phyloP scores from a whole-genome alignment of 805 yeast genomes.

The Wickerhamiella cacticola region DNA sequence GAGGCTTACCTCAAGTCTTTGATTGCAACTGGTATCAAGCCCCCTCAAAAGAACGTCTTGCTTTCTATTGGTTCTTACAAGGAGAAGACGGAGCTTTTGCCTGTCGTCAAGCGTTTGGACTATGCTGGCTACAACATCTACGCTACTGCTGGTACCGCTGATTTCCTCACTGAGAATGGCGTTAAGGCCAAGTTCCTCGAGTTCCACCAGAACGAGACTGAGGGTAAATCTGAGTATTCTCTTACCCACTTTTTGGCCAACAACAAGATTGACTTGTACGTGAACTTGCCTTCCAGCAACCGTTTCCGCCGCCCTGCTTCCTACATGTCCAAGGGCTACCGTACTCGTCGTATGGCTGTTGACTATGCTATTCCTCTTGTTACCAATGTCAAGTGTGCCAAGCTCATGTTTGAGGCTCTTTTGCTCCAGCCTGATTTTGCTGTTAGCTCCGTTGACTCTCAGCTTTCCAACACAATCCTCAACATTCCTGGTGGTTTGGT shows the following conservation, averaged over 20 bases:
- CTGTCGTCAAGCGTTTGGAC: constrained; percentile 67
- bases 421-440: constrained; percentile 48
- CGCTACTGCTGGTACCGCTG: constrained; percentile 99
- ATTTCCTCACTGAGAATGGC: constrained; percentile 88
- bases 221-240: constrained; percentile 85
- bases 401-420: constrained; percentile 87
- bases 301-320: constrained; percentile 98
- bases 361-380: constrained; percentile 96
- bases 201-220: constrained; percentile 59
- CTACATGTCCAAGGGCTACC: constrained; percentile 94
- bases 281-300: constrained; percentile 93
- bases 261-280: constrained; percentile 89
- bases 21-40: constrained; percentile 86
- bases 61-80: constrained; percentile 93
- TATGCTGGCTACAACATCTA: constrained; percentile 81
- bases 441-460: constrained; percentile 70
- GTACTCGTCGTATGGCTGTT: constrained; percentile 98
- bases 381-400: constrained; percentile 95
- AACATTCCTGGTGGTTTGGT: constrained; percentile 71
- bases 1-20: constrained; percentile 95
- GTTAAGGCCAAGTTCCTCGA: constrained; percentile 93
- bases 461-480: constrained; percentile 75
- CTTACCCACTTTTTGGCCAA: constrained; percentile 93
- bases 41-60: constrained; percentile 89
- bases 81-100: constrained; percentile 87